phyloP scores from a whole-genome alignment of 495 filamentous ascomycete species.

The Sporormia fimetaria region DNA sequence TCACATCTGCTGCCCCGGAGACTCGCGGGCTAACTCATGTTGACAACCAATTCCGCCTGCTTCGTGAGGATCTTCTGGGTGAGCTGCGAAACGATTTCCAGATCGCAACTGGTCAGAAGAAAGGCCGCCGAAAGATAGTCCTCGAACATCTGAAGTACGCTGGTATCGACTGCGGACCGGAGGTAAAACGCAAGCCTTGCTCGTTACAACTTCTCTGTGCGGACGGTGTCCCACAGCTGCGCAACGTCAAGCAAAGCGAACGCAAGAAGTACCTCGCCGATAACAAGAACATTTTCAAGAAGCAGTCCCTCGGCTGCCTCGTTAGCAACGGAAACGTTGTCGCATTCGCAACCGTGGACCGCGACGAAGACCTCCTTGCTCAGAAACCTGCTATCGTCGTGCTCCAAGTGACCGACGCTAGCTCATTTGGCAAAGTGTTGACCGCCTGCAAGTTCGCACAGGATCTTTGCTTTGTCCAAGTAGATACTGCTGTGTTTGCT shows the following conservation, averaged over 20 bases:
- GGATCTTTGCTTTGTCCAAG: slow-evolving; percentile 41
- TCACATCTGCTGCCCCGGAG: background rate
- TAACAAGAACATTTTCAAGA: slow-evolving; percentile 43
- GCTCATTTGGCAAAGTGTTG: slow-evolving; percentile 36
- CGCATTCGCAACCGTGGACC: slow-evolving; percentile 51
- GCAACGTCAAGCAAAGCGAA: slow-evolving; percentile 11
- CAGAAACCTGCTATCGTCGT: slow-evolving; percentile 39
- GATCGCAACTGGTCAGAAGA: slow-evolving; percentile 18
- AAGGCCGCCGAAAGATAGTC: slow-evolving; percentile 8
- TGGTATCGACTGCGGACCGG: slow-evolving; percentile 20
- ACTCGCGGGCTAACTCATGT: slow-evolving; percentile 44
- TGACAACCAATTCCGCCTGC: slow-evolving; percentile 69
- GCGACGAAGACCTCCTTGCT: slow-evolving; percentile 44
- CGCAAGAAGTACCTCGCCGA: slow-evolving; percentile 40
- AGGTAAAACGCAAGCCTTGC: slow-evolving; percentile 7
- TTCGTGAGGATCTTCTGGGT: slow-evolving; percentile 62
- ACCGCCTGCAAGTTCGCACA: slow-evolving; percentile 31
- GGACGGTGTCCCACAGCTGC: slow-evolving; percentile 38
- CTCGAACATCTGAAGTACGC: slow-evolving; percentile 1
- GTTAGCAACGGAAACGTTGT: slow-evolving; percentile 40
- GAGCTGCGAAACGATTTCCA: slow-evolving; percentile 49
- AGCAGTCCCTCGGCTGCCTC: slow-evolving; percentile 52
- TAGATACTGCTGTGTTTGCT: slow-evolving; percentile 57
- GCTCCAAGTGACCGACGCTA: slow-evolving; percentile 41
- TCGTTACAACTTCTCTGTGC: slow-evolving; percentile 27